Conservation (phyloP, 768 basidiomycete genomes). For the Lactifluus rugatus region DNA sequence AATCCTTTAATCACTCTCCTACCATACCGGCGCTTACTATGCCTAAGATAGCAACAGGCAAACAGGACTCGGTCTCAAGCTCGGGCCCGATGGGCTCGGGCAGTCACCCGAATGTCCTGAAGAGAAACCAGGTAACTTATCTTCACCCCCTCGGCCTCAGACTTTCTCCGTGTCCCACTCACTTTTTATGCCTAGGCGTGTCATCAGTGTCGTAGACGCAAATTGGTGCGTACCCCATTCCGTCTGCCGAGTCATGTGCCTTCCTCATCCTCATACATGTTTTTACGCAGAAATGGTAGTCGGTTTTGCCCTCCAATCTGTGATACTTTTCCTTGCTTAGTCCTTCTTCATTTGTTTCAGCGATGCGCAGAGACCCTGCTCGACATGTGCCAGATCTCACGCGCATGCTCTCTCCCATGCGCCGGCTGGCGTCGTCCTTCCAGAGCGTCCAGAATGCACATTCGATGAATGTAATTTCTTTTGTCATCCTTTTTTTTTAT, state of each 20-base stretch:
- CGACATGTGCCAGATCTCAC: constrained; percentile 69
- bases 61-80: constrained; percentile 15
- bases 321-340: neutral
- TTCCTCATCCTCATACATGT: neutral
- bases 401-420: constrained; percentile 57
- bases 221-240: constrained; percentile 42
- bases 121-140: constrained; percentile 29
- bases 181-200: constrained; percentile 26
- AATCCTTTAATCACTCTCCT: neutral
- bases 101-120: constrained; percentile 19
- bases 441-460: constrained; percentile 59
- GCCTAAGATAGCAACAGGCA: constrained; percentile 14
- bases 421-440: constrained; percentile 43
- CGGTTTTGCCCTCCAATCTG: neutral
- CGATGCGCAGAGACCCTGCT: constrained; percentile 68
- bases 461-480: constrained; percentile 52
- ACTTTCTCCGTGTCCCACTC: neutral
- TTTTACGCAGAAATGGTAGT: constrained; percentile 24
- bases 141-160: neutral
- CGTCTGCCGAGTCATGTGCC: neutral
- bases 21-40: neutral
- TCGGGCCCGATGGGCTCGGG: constrained; percentile 17
- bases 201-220: constrained; percentile 59
- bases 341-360: constrained; percentile 27
- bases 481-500: neutral